Evolutionary conservation across 73 alveolate species (phyloP).

Genomic region (Paramecium sonneborni): DNA sequence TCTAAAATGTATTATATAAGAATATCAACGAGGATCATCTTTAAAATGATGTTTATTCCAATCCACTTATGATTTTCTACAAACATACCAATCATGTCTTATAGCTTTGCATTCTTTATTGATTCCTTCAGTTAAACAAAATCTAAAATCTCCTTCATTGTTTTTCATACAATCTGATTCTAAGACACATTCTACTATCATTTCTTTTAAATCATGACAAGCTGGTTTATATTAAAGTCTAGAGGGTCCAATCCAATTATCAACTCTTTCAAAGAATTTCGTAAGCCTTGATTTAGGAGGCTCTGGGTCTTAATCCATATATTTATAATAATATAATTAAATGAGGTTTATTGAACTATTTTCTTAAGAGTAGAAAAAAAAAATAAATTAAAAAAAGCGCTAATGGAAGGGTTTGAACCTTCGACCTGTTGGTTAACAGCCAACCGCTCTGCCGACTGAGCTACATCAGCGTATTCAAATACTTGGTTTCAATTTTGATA

Average conservation of each 20-base stretch:
- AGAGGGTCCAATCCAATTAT: conserved; percentile 56
- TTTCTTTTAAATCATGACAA: conserved; percentile 60
- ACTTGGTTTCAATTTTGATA: not conserved
- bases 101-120: conserved; percentile 66
- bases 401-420: conserved; percentile 61
- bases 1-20: not conserved
- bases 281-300: conserved; percentile 20
- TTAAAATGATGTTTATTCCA: conserved; percentile 65
- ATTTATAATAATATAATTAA: not conserved
- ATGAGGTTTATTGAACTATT: not conserved
- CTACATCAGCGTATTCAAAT: conserved; percentile 40
- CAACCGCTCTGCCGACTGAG: conserved; percentile 63
- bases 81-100: conserved; percentile 61
- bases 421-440: conserved; percentile 62
- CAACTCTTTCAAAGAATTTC: conserved; percentile 46
- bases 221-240: conserved; percentile 53
- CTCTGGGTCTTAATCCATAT: conserved; percentile 20
- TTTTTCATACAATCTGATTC: conserved; percentile 62
- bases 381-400: conserved; percentile 20
- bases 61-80: conserved; percentile 64
- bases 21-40: conserved; percentile 65
- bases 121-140: conserved; percentile 54
- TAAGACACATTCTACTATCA: conserved; percentile 66
- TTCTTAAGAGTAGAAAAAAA: not conserved
- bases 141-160: conserved; percentile 48